Evolutionary conservation across 169 alveolate species (phyloP).

Genomic region (Plasmodium sp.): DNA sequence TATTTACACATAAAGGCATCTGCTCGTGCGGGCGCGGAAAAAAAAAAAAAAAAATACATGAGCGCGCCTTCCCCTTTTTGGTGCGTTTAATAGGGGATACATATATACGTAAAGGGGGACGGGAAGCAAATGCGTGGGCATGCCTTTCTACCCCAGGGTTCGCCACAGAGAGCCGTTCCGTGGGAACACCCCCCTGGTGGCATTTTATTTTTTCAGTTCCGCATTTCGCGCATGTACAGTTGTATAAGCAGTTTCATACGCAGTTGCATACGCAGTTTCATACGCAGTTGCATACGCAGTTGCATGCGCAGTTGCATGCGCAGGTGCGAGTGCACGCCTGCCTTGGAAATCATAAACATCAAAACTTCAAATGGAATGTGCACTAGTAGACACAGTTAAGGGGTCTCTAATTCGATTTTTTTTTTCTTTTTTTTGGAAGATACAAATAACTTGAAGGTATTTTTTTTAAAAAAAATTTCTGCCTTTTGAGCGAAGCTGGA

Average conservation of each 20-base stretch:
- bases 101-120: background rate
- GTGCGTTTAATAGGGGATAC: background rate
- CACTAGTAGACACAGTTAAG: background rate
- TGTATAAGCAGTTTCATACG: no score
- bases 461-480: no score
- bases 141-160: background rate
- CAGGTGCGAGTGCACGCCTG: background rate
- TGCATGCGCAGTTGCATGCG: background rate
- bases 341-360: background rate
- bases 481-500: background rate
- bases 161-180: background rate
- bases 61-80: background rate
- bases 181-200: background rate
- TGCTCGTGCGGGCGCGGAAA: background rate
- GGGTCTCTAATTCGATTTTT: background rate
- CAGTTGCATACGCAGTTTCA: background rate
- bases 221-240: background rate
- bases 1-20: conserved; percentile 1
- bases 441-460: background rate
- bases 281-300: background rate
- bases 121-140: background rate
- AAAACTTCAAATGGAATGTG: background rate
- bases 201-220: background rate
- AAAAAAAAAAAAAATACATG: background rate
- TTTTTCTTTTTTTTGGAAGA: background rate